These are phyloP conservation scores for Eustoma russellianum DNA, from an alignment of 257 asterid genomes.

Conservation along the genomic window DNA sequence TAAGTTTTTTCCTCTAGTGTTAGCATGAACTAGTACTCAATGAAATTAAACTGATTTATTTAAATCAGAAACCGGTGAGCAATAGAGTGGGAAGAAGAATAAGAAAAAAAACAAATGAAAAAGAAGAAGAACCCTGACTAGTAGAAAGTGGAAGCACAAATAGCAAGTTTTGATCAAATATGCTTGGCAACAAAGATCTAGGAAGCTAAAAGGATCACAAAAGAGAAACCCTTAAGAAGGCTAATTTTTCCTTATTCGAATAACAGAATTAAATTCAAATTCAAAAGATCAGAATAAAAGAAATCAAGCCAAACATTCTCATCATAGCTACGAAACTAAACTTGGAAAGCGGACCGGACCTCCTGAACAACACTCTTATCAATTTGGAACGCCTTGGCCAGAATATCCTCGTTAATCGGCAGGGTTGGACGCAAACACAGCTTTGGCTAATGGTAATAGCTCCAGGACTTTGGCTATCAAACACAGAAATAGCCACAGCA, in stretches of 20 bases:
- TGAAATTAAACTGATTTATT: too few species aligned
- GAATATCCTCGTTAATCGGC: slow-evolving; percentile 1
- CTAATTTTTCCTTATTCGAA: background rate
- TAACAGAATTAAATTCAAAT: background rate
- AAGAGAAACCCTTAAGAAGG: background rate
- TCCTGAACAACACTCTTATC: background rate
- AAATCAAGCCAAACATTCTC: background rate
- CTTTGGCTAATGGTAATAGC: slow-evolving; percentile 4
- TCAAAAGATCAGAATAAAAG: background rate
- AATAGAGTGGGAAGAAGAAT: too few species aligned
- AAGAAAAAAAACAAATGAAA: too few species aligned
- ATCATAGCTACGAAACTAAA: background rate
- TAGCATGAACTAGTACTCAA: too few species aligned
- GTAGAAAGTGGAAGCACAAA: too few species aligned
- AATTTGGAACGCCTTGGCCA: slow-evolving; percentile 13
- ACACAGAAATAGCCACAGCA: slow-evolving; percentile 9
- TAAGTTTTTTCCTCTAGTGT: too few species aligned
- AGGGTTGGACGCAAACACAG: slow-evolving; percentile 13
- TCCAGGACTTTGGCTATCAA: slow-evolving; percentile 16
- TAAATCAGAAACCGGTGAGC: too few species aligned
- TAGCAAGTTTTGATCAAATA: too few species aligned
- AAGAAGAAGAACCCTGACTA: too few species aligned
- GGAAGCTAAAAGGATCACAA: too few species aligned
- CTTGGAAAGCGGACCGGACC: slow-evolving; percentile 5
- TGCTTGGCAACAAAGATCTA: too few species aligned